phyloP scores from a whole-genome alignment of 352 stramenopile species.

The Pythium guiyangense region DNA sequence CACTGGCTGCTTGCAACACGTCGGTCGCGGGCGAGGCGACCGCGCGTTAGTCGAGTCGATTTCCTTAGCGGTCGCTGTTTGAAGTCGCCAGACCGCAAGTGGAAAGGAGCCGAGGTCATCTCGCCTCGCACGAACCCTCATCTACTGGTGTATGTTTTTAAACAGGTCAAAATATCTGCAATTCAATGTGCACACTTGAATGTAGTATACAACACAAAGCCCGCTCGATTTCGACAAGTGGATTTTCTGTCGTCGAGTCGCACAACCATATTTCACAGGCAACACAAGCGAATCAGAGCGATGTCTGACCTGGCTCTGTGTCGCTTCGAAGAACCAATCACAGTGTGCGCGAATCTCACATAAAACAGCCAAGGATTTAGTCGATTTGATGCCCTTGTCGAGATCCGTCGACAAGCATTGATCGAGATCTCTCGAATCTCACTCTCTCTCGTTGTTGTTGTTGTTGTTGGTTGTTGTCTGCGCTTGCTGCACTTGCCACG shows the following conservation, averaged over 20 bases:
- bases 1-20: background rate
- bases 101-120: background rate
- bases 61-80: no score
- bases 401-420: background rate
- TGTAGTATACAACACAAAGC: no score
- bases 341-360: background rate
- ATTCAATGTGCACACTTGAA: background rate
- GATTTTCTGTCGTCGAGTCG: background rate
- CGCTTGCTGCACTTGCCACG: no score
- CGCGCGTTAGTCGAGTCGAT: conserved; percentile 1
- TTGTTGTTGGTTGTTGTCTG: no score
- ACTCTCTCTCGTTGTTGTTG: no score
- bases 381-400: background rate
- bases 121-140: background rate
- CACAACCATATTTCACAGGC: background rate
- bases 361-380: background rate
- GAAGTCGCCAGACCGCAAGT: no score
- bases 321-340: background rate
- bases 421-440: background rate
- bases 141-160: background rate
- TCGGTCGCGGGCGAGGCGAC: background rate
- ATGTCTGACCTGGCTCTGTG: background rate
- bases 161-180: no score
- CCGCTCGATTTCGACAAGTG: no score
- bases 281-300: background rate